These are phyloP conservation scores for Prunus kanzakura DNA, from an alignment of 306 rosid species.

Conservation along the genomic window DNA sequence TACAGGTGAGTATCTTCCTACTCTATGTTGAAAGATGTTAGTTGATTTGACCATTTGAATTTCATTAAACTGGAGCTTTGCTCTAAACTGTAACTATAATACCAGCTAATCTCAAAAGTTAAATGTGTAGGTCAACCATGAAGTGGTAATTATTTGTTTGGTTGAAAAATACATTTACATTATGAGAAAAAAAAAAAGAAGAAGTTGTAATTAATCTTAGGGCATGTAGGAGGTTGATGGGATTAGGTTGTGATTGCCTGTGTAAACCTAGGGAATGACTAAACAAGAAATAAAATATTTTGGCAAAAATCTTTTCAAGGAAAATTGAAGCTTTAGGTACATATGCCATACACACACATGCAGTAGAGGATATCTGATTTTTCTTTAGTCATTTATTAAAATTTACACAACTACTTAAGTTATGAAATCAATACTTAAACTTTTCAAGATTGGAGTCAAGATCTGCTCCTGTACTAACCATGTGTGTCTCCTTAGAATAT, in stretches of 20 bases:
- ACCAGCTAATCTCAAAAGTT: not conserved
- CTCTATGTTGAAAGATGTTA: not conserved
- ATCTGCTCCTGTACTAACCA: not conserved
- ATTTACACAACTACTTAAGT: not conserved
- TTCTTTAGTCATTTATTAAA: not conserved
- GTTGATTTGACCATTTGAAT: not conserved
- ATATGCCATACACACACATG: not conserved
- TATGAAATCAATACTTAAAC: not conserved
- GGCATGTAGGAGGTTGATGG: not conserved
- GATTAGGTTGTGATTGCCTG: too few species aligned
- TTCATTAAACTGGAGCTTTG: not conserved
- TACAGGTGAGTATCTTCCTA: slow-evolving; percentile 54
- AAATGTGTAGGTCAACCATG: not conserved
- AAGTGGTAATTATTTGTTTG: not conserved
- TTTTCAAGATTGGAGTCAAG: not conserved
- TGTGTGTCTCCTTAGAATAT: not conserved
- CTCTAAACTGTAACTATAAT: not conserved
- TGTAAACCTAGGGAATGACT: too few species aligned
- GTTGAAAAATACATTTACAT: not conserved
- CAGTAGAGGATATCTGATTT: not conserved
- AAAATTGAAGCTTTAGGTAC: not conserved
- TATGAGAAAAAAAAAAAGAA: not conserved
- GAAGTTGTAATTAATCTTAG: not conserved
- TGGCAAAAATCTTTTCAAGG: not conserved
- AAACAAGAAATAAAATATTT: not conserved